Evolutionary conservation across 345 rosid genomes (phyloP), one percentile per base, ranked within the genome.

Genomic region (Conringia planisiliqua): DNA sequence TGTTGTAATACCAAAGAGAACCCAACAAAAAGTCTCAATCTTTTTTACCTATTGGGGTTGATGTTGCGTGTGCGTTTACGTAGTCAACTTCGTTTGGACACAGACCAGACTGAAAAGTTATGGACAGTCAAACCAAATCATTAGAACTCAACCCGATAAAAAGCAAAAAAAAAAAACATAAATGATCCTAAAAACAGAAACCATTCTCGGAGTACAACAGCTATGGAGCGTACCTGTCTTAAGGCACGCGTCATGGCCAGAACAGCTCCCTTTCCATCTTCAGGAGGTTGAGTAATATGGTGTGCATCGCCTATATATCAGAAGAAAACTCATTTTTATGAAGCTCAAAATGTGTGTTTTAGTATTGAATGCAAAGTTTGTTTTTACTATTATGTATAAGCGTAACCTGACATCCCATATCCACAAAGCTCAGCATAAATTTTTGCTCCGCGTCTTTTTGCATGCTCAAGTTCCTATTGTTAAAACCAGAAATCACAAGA

Each of bases 391-490:
- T 11, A 26, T 36, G 22, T 68, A 24, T 32, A 71, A 55, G 68
- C 44, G 29, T 67, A 77, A 94, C 98, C 99, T 82, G 99, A 92
- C 97, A 91, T 92, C 82, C 99, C 99, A 84, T 90, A 95, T 80
- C 99, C 97, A 35, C 97, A 81, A 81, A 95, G 72, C 81, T 92
- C 97, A 6, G 99, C 97, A 83, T 92, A 90, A 71, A 92, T 81
- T 76, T 90, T 95, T 17, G 93, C 96, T 75, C 90, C 92, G 57
- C 97, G 85, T 39, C 76, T 81, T 82, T 82, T 90, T 36, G 99
- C 99, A 87, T 95, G 99, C 87, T 85, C 92, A 73, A 89, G 82
- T 84, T 95, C 99, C 97, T 94, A 69, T 32, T 65, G 61, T 77
- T 33, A 47, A 29, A 83, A 39, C 44, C 60, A 63, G 11, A 44